A percentile compares a stretch with the other conserved stretches of the same genome.
Evolutionary conservation across 805 yeast genomes (phyloP).

Genomic region (Yarrowia sp.): DNA sequence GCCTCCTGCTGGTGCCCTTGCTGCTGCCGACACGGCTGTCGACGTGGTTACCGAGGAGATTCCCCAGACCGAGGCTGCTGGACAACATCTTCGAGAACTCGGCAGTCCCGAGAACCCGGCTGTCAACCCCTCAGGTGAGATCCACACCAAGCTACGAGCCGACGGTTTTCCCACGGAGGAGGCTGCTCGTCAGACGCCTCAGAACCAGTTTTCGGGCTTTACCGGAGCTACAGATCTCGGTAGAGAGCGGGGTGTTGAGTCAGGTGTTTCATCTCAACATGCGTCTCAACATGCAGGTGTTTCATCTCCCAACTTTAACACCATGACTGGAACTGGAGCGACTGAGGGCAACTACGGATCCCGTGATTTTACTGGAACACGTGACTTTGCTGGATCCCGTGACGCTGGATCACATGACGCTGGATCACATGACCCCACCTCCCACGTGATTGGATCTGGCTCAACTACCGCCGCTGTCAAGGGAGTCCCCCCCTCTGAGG

Average conservation of each 20-base stretch:
- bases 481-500: slow-evolving; percentile 15
- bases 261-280: too few species aligned
- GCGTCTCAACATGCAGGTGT: too few species aligned
- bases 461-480: slow-evolving; percentile 14
- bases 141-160: slow-evolving; percentile 14
- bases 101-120: slow-evolving; percentile 13
- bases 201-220: background rate
- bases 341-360: too few species aligned
- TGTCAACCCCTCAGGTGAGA: background rate
- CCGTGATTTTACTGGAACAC: too few species aligned
- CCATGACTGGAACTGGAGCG: too few species aligned
- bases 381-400: too few species aligned
- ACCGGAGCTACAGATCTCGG: background rate
- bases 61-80: slow-evolving; percentile 8
- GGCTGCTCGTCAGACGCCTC: background rate
- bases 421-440: background rate
- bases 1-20: background rate
- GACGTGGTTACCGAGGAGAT: background rate
- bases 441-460: slow-evolving; percentile 9
- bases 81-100: background rate
- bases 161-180: slow-evolving; percentile 12
- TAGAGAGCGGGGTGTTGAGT: too few species aligned
- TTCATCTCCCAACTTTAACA: too few species aligned
- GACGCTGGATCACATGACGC: too few species aligned
- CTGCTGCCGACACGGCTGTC: slow-evolving; percentile 10